Conservation (phyloP, 176 grass and related monocot genomes). For the Chrysopogon serrulatus region DNA sequence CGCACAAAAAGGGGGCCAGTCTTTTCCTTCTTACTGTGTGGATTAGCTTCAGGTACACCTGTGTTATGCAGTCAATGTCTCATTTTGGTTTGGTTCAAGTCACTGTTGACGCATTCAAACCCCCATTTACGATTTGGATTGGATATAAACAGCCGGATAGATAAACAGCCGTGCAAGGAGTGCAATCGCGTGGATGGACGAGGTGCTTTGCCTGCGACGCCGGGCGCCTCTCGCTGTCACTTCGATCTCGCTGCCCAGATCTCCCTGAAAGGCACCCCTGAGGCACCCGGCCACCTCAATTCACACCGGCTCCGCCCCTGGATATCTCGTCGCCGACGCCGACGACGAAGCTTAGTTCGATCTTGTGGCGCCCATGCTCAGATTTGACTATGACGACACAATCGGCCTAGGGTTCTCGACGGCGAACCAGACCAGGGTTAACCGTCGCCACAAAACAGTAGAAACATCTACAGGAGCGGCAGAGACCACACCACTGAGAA, state of each 20-base stretch:
- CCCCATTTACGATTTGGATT: neutral
- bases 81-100: slow-evolving; percentile 6
- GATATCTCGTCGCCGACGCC: neutral
- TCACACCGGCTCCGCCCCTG: neutral
- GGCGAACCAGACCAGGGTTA: neutral
- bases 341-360: neutral
- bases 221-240: slow-evolving; percentile 27
- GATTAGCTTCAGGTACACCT: neutral
- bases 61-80: neutral
- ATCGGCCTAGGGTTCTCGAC: neutral
- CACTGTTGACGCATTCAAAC: neutral
- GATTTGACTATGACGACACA: neutral
- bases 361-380: neutral
- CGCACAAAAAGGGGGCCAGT: too few species aligned
- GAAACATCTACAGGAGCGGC: neutral
- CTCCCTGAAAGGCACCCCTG: slow-evolving; percentile 17
- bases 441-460: neutral
- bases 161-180: neutral
- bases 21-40: neutral
- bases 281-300: neutral
- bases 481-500: neutral
- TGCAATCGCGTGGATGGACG: slow-evolving; percentile 7
- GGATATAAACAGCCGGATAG: neutral
- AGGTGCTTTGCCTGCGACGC: slow-evolving; percentile 24
- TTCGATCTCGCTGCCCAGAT: neutral